Base-by-base conservation (phyloP, 108 stramenopile species). In the Schizochytrium sp. region DNA sequence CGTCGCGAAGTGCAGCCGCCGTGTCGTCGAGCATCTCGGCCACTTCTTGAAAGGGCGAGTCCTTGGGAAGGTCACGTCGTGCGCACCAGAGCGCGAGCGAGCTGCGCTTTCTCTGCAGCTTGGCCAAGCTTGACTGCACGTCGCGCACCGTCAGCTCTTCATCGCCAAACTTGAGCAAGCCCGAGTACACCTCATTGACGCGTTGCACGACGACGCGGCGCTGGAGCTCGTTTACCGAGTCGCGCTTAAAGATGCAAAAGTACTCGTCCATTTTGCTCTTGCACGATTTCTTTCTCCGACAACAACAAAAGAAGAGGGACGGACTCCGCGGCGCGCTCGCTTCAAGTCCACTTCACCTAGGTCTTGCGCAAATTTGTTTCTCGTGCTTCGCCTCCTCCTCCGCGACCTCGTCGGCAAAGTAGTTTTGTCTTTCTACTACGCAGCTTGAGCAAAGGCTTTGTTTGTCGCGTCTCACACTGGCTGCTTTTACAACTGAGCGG, bases 31-130 rank as follows among this genome's bases (percentile, higher is more conserved):
- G 76, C 51, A 53, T 83, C 19, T 83, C 51, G 12, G 51, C 76
- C 25, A 83, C 76, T 34, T 83, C 76, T 25, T 83, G 45, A 23
- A 83, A 83, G 6, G 76, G 76, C 1, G 76, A 47, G 76, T 83
- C 76, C 51, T 83, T 83, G 48, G 76, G 76, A 12, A 83, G 76
- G 51, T 83, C 76, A 6, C 51, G 48, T 12, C 76, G 76, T 12
- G 76, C 76, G 51, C 76, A 83, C 76, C 76, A 83, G 6, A 83
- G 76, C 48, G 76, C 76, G 12, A 83, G 45, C n/a, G 48, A 53
- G 25, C 43, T n/a, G 12, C 45, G 76, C 45, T 53, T 47, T 6
- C 28, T 8, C 48, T 83, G 45, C 48, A 83, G 76, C 76, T 53
- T 83, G n/a, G 48, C 48, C 4, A 83, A 53, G 45, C 48, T 83